These are phyloP conservation scores for Paecilomyces formosus DNA, from an alignment of 2,329 filamentous ascomycete genomes.

Conservation along the genomic window DNA sequence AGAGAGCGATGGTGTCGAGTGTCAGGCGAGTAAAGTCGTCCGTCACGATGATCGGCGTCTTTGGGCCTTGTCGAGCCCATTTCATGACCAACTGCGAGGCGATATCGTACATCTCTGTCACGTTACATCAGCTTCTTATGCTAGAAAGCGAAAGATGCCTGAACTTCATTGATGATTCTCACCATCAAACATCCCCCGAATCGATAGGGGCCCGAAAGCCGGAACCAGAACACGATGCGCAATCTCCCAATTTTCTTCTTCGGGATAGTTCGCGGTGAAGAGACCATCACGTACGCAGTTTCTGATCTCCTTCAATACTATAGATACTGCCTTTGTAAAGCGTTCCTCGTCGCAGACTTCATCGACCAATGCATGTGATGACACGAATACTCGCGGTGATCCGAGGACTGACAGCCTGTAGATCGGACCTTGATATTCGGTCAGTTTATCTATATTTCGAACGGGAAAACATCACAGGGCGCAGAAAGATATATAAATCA, in stretches of 20 bases:
- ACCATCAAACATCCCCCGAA: constrained; percentile 37
- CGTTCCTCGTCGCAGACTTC: constrained; percentile 59
- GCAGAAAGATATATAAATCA: neutral
- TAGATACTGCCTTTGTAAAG: constrained; percentile 53
- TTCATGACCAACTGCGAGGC: constrained; percentile 32
- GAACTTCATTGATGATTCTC: constrained; percentile 1
- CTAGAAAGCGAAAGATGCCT: neutral
- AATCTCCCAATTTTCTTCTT: constrained; percentile 55
- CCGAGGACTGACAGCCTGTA: constrained; percentile 48
- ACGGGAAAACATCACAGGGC: neutral
- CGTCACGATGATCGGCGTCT: constrained; percentile 50
- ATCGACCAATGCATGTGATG: constrained; percentile 49
- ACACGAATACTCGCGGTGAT: constrained; percentile 41
- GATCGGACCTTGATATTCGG: constrained; percentile 44
- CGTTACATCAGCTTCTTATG: neutral
- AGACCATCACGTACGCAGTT: constrained; percentile 58
- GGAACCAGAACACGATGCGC: constrained; percentile 46
- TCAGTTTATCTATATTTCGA: neutral
- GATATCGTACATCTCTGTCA: constrained; percentile 32
- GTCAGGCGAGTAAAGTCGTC: constrained; percentile 68
- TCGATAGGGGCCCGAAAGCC: constrained; percentile 40
- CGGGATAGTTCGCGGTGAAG: constrained; percentile 49
- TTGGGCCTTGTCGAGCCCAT: constrained; percentile 45
- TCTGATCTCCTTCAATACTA: constrained; percentile 48
- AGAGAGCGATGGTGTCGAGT: constrained; percentile 64